phyloP scores from a whole-genome alignment of 352 stramenopile genomes.

The Saprolegnia diclina region DNA sequence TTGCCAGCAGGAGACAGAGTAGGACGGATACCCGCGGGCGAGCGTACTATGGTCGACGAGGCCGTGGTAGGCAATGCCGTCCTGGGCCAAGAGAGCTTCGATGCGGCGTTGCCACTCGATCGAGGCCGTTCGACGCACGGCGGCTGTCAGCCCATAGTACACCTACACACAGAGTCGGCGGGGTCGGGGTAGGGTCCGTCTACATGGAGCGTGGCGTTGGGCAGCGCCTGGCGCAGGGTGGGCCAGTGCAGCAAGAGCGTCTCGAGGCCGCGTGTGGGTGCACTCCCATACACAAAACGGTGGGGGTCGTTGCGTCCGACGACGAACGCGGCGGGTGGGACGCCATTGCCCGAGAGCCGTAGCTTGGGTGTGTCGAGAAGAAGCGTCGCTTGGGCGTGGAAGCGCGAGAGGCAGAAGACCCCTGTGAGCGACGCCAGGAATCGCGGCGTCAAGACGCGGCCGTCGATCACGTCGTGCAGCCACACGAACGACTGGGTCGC shows the following conservation, averaged over 20 bases:
- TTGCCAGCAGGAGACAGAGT: background rate
- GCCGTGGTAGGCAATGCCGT: constrained; percentile 64
- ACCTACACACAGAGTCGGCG: constrained; percentile 31
- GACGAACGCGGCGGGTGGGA: constrained; percentile 61
- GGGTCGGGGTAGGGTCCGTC: background rate
- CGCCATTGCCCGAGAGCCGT: constrained; percentile 61
- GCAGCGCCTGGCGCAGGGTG: constrained; percentile 46
- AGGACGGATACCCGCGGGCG: constrained; percentile 36
- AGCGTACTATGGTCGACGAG: constrained; percentile 78
- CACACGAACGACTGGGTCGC: constrained; percentile 56
- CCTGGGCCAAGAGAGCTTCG: constrained; percentile 36
- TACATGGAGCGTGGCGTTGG: constrained; percentile 46
- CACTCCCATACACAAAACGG: constrained; percentile 83
- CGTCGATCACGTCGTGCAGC: constrained; percentile 70
- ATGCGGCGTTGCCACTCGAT: constrained; percentile 55
- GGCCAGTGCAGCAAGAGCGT: constrained; percentile 65
- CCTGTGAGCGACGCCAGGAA: constrained; percentile 42
- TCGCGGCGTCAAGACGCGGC: constrained; percentile 35
- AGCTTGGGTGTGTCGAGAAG: constrained; percentile 40
- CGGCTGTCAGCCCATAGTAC: constrained; percentile 86
- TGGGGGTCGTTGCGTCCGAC: constrained; percentile 46
- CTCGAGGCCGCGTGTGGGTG: constrained; percentile 74
- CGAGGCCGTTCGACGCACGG: constrained; percentile 56
- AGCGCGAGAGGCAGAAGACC: constrained; percentile 78
- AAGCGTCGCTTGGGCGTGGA: constrained; percentile 61